phyloP scores from a whole-genome alignment of 2,329 filamentous ascomycete genomes.

The Ophiostoma tasmaniense region DNA sequence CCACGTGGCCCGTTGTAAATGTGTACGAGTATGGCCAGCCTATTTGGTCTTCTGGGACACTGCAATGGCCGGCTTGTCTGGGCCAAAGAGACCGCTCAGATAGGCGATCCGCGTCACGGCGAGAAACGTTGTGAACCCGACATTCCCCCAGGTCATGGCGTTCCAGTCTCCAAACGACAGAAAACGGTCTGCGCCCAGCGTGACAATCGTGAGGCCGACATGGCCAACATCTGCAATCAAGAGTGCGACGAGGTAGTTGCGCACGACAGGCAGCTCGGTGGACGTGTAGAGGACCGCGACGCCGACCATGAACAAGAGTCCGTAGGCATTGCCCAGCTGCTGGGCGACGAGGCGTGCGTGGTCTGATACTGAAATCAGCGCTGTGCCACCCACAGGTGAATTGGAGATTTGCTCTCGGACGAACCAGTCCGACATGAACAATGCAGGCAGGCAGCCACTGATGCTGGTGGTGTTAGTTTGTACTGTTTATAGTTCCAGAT shows the following conservation, averaged over 20 bases:
- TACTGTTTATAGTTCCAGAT: too few relatives aligned
- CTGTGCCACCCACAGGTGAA: constrained; percentile 22
- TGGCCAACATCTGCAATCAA: constrained; percentile 61
- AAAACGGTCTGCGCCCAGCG: constrained; percentile 47
- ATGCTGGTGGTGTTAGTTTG: constrained; percentile 36
- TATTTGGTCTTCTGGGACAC: constrained; percentile 21
- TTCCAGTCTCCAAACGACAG: constrained; percentile 55
- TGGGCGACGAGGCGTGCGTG: constrained; percentile 50
- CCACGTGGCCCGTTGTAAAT: too few relatives aligned
- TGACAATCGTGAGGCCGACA: constrained; percentile 51
- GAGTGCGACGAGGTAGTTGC: constrained; percentile 57
- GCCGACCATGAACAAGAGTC: constrained; percentile 56
- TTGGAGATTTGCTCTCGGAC: constrained; percentile 51
- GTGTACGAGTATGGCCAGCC: too few relatives aligned
- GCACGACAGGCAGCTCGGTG: constrained; percentile 55
- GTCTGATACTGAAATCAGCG: constrained; percentile 28
- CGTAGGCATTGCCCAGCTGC: constrained; percentile 63
- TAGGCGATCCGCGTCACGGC: constrained; percentile 50
- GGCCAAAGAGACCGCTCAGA: constrained; percentile 51
- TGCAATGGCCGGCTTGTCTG: constrained; percentile 27
- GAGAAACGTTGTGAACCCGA: constrained; percentile 53
- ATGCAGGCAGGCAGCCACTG: constrained; percentile 48
- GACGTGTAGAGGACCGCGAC: constrained; percentile 56
- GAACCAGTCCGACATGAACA: constrained; percentile 53
- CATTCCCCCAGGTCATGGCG: constrained; percentile 63